Evolutionary conservation across 495 filamentous ascomycete genomes (phyloP), one percentile per base, ranked within the genome.

Genomic region (Apiosordaria backusii): DNA sequence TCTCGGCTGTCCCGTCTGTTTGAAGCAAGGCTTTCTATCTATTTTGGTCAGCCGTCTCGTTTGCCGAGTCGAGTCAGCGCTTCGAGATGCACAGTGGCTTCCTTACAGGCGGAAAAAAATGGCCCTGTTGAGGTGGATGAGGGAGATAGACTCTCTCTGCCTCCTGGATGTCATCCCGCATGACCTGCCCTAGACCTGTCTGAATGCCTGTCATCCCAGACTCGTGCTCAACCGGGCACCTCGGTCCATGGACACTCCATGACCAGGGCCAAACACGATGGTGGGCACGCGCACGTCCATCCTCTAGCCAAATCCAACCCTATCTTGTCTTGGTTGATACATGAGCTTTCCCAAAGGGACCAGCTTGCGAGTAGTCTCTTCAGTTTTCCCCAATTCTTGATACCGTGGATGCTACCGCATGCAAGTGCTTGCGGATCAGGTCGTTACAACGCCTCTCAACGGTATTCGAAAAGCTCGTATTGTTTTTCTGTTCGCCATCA

Each of bases 251-350:
- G 52, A 61, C 40, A 65, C 18, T 53, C 35, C 35, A 45, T 45
- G 62, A 64, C 71, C 66, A 57, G 68, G 70, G 66, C 52, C 25
- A 65, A 71, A 66, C 65, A 68, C 63, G 67, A 75, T 75, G 74
- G 75, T 91, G 88, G 16, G 91, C 87, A 35, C 87, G 86, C 90
- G 74, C 75, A 76, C 74, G 75, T 72, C 70, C 74, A 40, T 71
- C 68, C 68, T 55, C 67, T 69, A 62, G 52, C 19, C 52, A 55
- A n/a, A 55, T 55, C 18, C 52, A 55, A 55, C 52, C 52, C 15
- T 23, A 55, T 22, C 10, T 0, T 19, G 52, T 55, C 52, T 55
- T 63, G 52, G 60, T 66, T 61, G 52, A 59, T 60, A 67, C 68
- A 70, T 59, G 65, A 62, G 63, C 58, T 61, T 27, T 18, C 59